Evolutionary conservation across 1,139 yeast species (phyloP).

Genomic region (Petasospora rhodanensis): DNA sequence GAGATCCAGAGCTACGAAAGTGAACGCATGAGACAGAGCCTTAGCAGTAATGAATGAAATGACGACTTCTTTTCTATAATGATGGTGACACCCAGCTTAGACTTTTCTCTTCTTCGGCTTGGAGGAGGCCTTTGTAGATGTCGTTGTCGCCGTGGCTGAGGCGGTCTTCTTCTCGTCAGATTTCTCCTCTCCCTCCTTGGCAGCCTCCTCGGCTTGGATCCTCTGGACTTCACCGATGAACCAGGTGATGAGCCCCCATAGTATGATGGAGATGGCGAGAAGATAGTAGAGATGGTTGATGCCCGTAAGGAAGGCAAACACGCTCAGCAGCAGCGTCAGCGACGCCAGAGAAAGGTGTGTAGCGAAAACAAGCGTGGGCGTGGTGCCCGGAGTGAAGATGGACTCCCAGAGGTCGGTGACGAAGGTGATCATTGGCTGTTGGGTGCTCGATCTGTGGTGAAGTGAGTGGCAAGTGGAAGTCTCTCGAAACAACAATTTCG

Average conservation of each 20-base stretch:
- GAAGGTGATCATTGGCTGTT: slow-evolving; percentile 30
- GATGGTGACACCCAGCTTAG: not conserved
- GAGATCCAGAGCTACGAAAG: slow-evolving; percentile 21
- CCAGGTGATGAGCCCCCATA: slow-evolving; percentile 87
- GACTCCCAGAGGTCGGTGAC: slow-evolving; percentile 81
- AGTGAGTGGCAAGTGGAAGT: slow-evolving; percentile 32
- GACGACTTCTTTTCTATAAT: no score
- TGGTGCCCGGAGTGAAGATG: slow-evolving; percentile 89
- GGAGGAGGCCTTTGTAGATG: not conserved
- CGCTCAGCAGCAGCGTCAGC: slow-evolving; percentile 46
- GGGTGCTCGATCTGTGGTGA: not conserved
- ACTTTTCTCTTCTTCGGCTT: slow-evolving; percentile 16
- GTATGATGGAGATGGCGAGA: slow-evolving; percentile 58
- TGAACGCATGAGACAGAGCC: no score
- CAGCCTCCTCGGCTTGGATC: slow-evolving; percentile 31
- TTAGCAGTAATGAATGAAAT: no score
- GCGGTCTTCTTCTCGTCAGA: not conserved
- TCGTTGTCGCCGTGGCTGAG: slow-evolving; percentile 6
- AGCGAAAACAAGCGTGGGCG: slow-evolving; percentile 81
- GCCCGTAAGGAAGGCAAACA: slow-evolving; percentile 57
- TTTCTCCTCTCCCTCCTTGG: not conserved
- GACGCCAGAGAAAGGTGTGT: slow-evolving; percentile 67
- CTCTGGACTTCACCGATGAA: slow-evolving; percentile 67
- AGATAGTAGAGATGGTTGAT: slow-evolving; percentile 71
- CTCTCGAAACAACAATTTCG: no score